Evolutionary conservation across 257 asterid species (phyloP).

Genomic region (Jaltomata sinuosa): DNA sequence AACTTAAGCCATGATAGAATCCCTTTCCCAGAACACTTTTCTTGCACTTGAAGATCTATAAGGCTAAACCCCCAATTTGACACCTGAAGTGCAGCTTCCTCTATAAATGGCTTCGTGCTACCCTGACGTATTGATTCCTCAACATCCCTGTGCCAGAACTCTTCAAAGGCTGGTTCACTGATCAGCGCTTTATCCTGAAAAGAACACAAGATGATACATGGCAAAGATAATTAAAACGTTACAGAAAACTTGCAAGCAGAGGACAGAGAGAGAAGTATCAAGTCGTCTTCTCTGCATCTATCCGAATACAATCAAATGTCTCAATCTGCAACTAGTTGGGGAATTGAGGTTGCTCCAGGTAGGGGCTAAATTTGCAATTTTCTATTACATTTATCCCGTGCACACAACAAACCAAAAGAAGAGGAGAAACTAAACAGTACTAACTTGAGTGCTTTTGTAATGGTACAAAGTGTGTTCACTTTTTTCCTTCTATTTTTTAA

Average conservation of each 20-base stretch:
- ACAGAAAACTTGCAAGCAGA: not conserved
- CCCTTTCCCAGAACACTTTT: slow-evolving; percentile 46
- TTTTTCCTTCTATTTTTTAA: not conserved
- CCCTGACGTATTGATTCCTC: slow-evolving; percentile 80
- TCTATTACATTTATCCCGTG: not conserved
- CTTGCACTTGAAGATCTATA: slow-evolving; percentile 57
- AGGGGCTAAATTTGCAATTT: not conserved
- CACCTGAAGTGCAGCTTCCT: slow-evolving; percentile 82
- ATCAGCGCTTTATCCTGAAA: slow-evolving; percentile 51
- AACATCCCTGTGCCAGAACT: slow-evolving; percentile 79
- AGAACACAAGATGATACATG: not conserved
- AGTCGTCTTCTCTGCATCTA: not conserved
- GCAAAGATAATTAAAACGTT: not conserved
- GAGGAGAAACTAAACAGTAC: not conserved
- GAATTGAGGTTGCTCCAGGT: not conserved
- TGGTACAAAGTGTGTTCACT: not conserved
- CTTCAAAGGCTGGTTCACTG: slow-evolving; percentile 38
- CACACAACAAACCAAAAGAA: not conserved
- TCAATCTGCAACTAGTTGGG: not conserved
- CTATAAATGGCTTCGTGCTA: slow-evolving; percentile 47
- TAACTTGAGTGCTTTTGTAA: not conserved
- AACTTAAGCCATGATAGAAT: slow-evolving; percentile 62
- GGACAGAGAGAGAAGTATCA: not conserved
- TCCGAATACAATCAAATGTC: not conserved
- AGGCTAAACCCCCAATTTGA: slow-evolving; percentile 83